phyloP scores from a whole-genome alignment of 2,329 filamentous ascomycete genomes.

The Aspergillus persii region DNA sequence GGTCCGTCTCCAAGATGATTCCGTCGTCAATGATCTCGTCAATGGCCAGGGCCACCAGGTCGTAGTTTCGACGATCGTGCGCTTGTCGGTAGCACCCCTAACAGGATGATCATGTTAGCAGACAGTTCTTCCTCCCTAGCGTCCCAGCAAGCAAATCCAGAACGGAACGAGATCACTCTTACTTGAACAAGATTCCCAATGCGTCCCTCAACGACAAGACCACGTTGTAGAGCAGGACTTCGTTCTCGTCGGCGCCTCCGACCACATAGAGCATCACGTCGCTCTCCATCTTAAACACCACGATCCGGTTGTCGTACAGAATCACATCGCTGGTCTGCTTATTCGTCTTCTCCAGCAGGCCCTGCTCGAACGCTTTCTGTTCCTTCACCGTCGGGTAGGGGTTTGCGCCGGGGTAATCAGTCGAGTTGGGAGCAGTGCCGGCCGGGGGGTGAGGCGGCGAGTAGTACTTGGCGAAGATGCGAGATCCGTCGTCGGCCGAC shows the following conservation, averaged over 20 bases:
- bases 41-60: conserved; percentile 86
- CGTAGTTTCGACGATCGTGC: conserved; percentile 99
- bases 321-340: conserved; percentile 97
- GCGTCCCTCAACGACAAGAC: conserved; percentile 87
- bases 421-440: conserved; percentile 54
- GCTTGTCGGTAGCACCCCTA: conserved; percentile 94
- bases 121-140: neutral
- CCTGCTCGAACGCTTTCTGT: conserved; percentile 96
- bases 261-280: conserved; percentile 97
- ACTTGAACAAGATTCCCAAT: conserved; percentile 91
- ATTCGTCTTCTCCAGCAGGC: conserved; percentile 88
- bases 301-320: conserved; percentile 92
- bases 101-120: neutral
- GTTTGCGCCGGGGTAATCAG: conserved; percentile 63
- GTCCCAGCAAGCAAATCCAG: neutral
- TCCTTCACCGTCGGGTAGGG: conserved; percentile 88
- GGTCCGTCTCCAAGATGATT: conserved; percentile 95
- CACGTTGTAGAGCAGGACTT: conserved; percentile 93
- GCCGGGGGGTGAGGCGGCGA: conserved; percentile 65
- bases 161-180: conserved; percentile 29
- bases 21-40: conserved; percentile 96
- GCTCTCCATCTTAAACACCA: conserved; percentile 96
- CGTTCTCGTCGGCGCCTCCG: conserved; percentile 88
- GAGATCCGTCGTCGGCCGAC: conserved; percentile 80
- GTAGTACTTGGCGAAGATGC: conserved; percentile 96